Evolutionary conservation across 768 basidiomycete genomes (phyloP).

Genomic region (Suillus ampliporus): DNA sequence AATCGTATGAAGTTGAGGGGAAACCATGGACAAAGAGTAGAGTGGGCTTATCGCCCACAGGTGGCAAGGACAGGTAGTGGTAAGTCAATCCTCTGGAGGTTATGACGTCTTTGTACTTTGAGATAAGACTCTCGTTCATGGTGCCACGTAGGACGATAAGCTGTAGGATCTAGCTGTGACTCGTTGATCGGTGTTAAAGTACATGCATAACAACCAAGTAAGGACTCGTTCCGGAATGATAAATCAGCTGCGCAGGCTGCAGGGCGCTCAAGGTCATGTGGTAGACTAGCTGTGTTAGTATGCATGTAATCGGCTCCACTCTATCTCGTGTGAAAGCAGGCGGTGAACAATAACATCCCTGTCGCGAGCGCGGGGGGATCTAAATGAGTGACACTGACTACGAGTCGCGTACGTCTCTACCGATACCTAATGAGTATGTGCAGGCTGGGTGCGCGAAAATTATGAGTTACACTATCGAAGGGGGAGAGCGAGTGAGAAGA

Average conservation of each 20-base stretch:
- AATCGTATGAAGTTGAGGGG: constrained; percentile 48
- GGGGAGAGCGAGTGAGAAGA: too few species aligned
- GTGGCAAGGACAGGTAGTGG: constrained; percentile 38
- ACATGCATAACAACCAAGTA: neutral
- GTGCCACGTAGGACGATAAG: neutral
- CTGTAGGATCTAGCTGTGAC: neutral
- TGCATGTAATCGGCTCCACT: neutral
- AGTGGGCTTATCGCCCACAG: constrained; percentile 38
- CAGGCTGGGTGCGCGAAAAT: too few species aligned
- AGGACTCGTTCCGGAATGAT: neutral
- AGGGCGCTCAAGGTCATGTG: neutral
- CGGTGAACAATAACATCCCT: too few species aligned
- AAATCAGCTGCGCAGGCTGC: neutral
- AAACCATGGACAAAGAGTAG: constrained; percentile 53
- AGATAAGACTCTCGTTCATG: constrained; percentile 33
- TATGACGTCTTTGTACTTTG: constrained; percentile 39
- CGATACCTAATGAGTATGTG: too few species aligned
- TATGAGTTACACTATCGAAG: too few species aligned
- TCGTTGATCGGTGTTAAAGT: neutral
- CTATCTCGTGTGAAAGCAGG: neutral
- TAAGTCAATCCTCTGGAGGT: constrained; percentile 42
- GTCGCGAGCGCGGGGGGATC: too few species aligned
- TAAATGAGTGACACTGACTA: too few species aligned
- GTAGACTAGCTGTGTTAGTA: neutral
- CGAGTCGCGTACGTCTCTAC: too few species aligned